Conservation (phyloP, 805 yeast species). For the Lachancea sp. region DNA sequence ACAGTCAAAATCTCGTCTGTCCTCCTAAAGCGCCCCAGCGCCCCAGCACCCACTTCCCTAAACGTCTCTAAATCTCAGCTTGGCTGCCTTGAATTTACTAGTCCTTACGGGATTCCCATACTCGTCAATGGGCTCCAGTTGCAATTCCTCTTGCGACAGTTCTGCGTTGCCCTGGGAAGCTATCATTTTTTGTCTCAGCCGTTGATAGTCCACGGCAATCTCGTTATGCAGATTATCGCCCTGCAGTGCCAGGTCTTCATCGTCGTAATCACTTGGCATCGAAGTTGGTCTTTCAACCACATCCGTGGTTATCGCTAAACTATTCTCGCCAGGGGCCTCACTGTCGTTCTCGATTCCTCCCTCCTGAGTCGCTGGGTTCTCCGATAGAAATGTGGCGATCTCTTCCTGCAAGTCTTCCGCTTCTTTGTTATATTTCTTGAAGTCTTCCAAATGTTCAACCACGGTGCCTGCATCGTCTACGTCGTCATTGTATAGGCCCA, state of each 20-base stretch:
- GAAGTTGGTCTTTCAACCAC: conserved; percentile 28
- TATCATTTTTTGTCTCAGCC: conserved; percentile 45
- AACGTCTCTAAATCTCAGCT: conserved; percentile 1
- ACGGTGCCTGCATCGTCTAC: conserved; percentile 48
- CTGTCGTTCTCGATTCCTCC: neutral
- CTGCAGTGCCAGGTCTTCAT: conserved; percentile 8
- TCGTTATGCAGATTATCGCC: conserved; percentile 39
- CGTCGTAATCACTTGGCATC: conserved; percentile 6
- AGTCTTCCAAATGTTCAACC: conserved; percentile 48
- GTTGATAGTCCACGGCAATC: conserved; percentile 50
- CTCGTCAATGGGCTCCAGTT: conserved; percentile 63
- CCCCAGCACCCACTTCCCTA: too few species aligned
- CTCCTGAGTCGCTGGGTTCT: conserved; percentile 10
- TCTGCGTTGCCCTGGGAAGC: conserved; percentile 40
- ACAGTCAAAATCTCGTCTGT: too few species aligned
- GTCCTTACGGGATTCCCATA: conserved; percentile 50
- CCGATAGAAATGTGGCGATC: conserved; percentile 20
- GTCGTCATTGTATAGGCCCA: conserved; percentile 58
- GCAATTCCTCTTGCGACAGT: conserved; percentile 25
- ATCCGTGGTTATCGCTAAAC: conserved; percentile 22
- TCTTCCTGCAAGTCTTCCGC: conserved; percentile 34
- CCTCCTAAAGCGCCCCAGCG: too few species aligned
- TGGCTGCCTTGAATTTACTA: conserved; percentile 57
- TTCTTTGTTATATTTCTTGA: conserved; percentile 43
- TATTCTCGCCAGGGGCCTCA: neutral